Percentiles rank a stretch among this genome's conserved stretches.
Conservation (phyloP, 176 grass and related monocot species). For the Ananas comosus region DNA sequence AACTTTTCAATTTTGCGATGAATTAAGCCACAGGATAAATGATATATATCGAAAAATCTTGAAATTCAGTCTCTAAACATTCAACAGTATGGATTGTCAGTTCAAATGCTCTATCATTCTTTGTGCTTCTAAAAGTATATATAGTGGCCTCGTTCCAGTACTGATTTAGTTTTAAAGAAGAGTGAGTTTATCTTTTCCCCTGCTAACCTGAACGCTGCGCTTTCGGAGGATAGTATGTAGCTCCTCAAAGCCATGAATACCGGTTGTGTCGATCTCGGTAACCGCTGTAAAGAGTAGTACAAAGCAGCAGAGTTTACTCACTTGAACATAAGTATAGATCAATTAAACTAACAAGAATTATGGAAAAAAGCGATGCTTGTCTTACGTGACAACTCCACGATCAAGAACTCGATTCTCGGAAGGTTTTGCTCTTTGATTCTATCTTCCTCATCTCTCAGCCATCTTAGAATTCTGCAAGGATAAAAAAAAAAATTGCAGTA, state of each 20-base stretch:
- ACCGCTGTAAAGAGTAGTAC: conserved; percentile 39
- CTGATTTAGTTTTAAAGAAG: conserved; percentile 4
- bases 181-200: neutral
- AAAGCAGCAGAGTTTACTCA: neutral
- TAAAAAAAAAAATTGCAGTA: neutral
- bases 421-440: conserved; percentile 25
- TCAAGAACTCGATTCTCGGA: conserved; percentile 41
- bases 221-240: conserved; percentile 46
- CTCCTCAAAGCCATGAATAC: conserved; percentile 61
- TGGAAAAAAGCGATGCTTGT: neutral
- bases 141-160: neutral
- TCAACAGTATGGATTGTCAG: no score
- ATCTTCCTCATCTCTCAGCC: conserved; percentile 80
- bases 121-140: neutral
- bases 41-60: no score
- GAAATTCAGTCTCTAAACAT: no score
- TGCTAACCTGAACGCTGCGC: conserved; percentile 54
- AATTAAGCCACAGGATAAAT: no score
- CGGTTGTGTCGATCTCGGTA: conserved; percentile 75
- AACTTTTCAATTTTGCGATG: no score
- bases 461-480: conserved; percentile 75
- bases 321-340: neutral
- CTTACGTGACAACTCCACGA: conserved; percentile 89
- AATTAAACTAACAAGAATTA: neutral
- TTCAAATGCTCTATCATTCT: neutral